phyloP scores from a whole-genome alignment of 345 rosid species.

The Ricinus communis region DNA sequence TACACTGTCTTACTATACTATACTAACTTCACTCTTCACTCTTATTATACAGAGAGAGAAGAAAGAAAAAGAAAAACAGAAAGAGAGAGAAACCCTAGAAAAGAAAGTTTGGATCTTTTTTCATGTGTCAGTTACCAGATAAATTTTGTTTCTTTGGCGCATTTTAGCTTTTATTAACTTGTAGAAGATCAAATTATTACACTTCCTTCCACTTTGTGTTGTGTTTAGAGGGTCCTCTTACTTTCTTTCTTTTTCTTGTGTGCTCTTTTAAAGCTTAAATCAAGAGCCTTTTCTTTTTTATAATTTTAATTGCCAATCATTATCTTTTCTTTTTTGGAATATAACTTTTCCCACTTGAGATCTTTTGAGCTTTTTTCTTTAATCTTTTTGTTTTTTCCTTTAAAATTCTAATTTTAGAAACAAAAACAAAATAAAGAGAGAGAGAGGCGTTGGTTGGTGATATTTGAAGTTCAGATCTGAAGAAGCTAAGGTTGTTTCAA shows the following conservation, averaged over 20 bases:
- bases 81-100: slow-evolving; percentile 4
- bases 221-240: slow-evolving; percentile 25
- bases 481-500: slow-evolving; percentile 33
- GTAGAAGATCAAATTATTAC: neutral
- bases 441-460: neutral
- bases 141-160: slow-evolving; percentile 10
- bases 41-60: slow-evolving; percentile 5
- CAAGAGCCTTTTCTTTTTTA: neutral
- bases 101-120: slow-evolving; percentile 11
- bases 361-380: slow-evolving; percentile 9
- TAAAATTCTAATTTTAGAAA: neutral
- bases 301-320: slow-evolving; percentile 46
- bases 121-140: too few relatives aligned
- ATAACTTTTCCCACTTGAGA: slow-evolving; percentile 22
- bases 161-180: neutral
- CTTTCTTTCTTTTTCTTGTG: slow-evolving; percentile 15
- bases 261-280: slow-evolving; percentile 2
- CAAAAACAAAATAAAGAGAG: neutral
- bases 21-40: neutral
- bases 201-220: slow-evolving; percentile 9
- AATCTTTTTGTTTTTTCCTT: neutral
- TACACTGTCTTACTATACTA: neutral
- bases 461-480: slow-evolving; percentile 46
- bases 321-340: slow-evolving; percentile 2
- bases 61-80: neutral